phyloP scores from a whole-genome alignment of 1,284 basidiomycete species.

The Flammula alnicola region DNA sequence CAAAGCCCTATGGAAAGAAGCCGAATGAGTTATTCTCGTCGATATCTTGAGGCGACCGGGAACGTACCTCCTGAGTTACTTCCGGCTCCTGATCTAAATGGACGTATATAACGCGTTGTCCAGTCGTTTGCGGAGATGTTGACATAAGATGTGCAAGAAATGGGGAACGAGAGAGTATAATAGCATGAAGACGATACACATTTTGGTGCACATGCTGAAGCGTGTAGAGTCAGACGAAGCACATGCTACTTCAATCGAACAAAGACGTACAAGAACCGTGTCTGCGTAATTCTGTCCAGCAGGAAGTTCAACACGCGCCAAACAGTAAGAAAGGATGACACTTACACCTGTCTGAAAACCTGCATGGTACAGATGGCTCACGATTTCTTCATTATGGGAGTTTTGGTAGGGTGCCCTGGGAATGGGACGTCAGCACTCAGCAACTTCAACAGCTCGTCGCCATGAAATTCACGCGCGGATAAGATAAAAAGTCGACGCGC shows the following conservation, averaged over 20 bases:
- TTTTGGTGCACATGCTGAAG: constrained; percentile 75
- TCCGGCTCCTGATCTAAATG: constrained; percentile 78
- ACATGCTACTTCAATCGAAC: neutral
- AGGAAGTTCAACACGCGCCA: constrained; percentile 16
- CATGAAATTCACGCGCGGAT: constrained; percentile 7
- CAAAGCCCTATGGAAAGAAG: constrained; percentile 61
- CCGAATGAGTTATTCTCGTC: constrained; percentile 15
- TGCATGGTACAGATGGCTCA: constrained; percentile 75
- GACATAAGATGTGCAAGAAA: constrained; percentile 86
- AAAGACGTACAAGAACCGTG: constrained; percentile 67
- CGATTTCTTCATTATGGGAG: constrained; percentile 73
- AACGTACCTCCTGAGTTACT: constrained; percentile 80
- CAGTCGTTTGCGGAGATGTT: constrained; percentile 63
- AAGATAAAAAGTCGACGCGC: neutral
- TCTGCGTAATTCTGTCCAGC: constrained; percentile 74
- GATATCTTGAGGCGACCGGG: constrained; percentile 24
- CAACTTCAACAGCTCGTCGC: neutral
- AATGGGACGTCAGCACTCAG: constrained; percentile 18
- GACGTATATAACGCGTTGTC: constrained; percentile 72
- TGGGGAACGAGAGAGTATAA: constrained; percentile 85
- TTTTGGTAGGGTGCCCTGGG: constrained; percentile 52
- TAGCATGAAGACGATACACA: constrained; percentile 76
- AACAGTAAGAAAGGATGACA: constrained; percentile 22
- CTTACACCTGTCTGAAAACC: constrained; percentile 82
- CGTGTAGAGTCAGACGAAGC: constrained; percentile 15